Base-by-base conservation (phyloP, 2,329 filamentous ascomycete genomes). In the Cryphonectria radicalis region DNA sequence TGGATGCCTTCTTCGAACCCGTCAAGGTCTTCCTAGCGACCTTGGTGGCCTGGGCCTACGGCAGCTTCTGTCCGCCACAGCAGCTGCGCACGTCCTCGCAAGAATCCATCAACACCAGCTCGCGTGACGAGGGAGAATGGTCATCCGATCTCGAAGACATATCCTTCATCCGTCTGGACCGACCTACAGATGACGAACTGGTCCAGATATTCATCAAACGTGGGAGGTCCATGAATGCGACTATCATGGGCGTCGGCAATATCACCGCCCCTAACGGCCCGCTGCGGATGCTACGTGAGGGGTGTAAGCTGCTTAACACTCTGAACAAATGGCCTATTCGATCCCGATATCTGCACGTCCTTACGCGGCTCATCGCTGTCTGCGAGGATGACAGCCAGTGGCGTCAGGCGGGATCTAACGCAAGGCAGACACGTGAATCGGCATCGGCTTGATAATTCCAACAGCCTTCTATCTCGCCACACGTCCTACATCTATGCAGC, bases 111-210 rank as follows among this genome's bases (percentile, higher is more conserved):
- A 64, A 40, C 14, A 19, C 50, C 14, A 62, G 40, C 14, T 46
- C 63, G 10, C 72, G 40, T 35, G 70, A 72, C 35, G 66, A 68
- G 11, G 66, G 37, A 37, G 69, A 71, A 25, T 64, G 25, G 69
- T 55, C 63, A 3, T 65, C 50, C 32, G 67, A 72, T 17, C 19
- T 72, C 25, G 70, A 72, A 3, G 71, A 69, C 32, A 79, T 82
- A 1, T 79, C 77, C 0, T 83, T 84, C n/a, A 85, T 88, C 60
- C 82, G 85, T 46, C 80, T 89, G 0, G 87, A 89, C 70, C 79
- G 86, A 10, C 87, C 86, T 0, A 82, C 82, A 3, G 86, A 88
- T 73, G 87, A 88, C 75, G 86, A 88, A 74, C 78, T 88, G 28
- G 85, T 87, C 0, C 87, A 88, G 74, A 77, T 84, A 14, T 89